Evolutionary conservation across 129 eudicot genomes (phyloP).

Genomic region (Lonicera japonica): DNA sequence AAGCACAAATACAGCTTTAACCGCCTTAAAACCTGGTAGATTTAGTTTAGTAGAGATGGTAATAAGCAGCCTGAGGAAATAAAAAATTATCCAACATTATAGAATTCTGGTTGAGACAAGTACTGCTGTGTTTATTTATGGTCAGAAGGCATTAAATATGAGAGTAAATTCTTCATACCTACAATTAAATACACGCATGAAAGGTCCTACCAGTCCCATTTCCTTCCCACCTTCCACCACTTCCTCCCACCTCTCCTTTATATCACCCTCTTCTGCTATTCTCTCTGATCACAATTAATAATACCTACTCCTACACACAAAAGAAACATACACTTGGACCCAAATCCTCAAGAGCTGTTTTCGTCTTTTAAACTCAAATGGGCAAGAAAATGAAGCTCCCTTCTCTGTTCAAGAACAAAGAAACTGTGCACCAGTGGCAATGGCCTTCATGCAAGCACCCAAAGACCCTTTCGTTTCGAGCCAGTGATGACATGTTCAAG

Average conservation of each 20-base stretch:
- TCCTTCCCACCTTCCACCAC: slow-evolving; percentile 66
- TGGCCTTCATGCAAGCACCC: slow-evolving; percentile 90
- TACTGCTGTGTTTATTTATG: slow-evolving; percentile 12
- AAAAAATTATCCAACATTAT: not conserved
- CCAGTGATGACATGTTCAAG: slow-evolving; percentile 51
- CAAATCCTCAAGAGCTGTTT: not conserved
- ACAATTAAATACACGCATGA: slow-evolving; percentile 55
- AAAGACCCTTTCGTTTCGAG: slow-evolving; percentile 60
- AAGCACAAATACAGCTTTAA: no score
- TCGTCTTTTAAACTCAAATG: slow-evolving; percentile 5
- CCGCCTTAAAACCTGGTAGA: not conserved
- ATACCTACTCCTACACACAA: slow-evolving; percentile 20
- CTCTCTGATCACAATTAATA: slow-evolving; percentile 29
- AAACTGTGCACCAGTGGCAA: slow-evolving; percentile 31
- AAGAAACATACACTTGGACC: slow-evolving; percentile 1
- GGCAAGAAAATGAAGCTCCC: slow-evolving; percentile 53
- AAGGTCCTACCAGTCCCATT: slow-evolving; percentile 41
- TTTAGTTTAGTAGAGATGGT: not conserved
- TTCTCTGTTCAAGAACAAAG: slow-evolving; percentile 45
- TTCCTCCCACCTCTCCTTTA: slow-evolving; percentile 11
- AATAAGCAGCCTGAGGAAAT: not conserved
- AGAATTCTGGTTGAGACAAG: slow-evolving; percentile 7
- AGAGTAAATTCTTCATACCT: slow-evolving; percentile 37
- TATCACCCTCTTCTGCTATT: slow-evolving; percentile 5
- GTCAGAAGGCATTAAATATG: slow-evolving; percentile 38